These are phyloP conservation scores for Nymphaea colorata DNA, from an alignment of 164 flowering plant genomes.

Conservation along the genomic window DNA sequence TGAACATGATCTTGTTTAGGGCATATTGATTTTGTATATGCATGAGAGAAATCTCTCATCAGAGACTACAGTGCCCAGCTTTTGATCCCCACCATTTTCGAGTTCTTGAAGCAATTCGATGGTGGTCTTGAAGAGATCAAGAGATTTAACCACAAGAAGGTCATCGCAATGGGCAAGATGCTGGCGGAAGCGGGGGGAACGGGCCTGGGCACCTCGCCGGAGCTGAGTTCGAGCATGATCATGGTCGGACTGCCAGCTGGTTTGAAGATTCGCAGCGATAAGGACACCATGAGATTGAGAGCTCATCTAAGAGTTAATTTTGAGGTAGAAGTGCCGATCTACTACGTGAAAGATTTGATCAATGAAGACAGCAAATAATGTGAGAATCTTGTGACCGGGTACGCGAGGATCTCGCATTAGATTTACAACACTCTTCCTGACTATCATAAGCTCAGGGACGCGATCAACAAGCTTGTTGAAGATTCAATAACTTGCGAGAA, in stretches of 20 bases:
- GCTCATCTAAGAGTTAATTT: conserved; percentile 45
- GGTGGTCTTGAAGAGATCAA: conserved; percentile 79
- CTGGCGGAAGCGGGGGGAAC: conserved; percentile 81
- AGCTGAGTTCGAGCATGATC: conserved; percentile 75
- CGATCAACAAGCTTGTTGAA: conserved; percentile 38
- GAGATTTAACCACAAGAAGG: conserved; percentile 66
- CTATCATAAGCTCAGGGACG: conserved; percentile 58
- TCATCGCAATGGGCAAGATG: conserved; percentile 85
- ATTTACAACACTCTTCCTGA: conserved; percentile 62
- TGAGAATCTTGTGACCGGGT: conserved; percentile 28
- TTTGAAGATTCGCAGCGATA: conserved; percentile 50
- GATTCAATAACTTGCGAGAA: conserved; percentile 39
- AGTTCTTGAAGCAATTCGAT: conserved; percentile 66
- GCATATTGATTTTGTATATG: no score
- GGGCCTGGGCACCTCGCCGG: conserved; percentile 55
- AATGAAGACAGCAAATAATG: conserved; percentile 15
- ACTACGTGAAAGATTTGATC: conserved; percentile 30
- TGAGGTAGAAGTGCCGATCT: conserved; percentile 54
- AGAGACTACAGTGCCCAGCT: conserved; percentile 88
- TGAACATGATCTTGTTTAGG: no score
- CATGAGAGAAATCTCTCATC: no score
- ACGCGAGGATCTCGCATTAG: conserved; percentile 72
- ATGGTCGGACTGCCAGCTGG: conserved; percentile 79
- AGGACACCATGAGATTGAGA: conserved; percentile 45
- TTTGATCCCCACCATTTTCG: conserved; percentile 59